phyloP scores from a whole-genome alignment of 805 yeast species.

The Vanderwaltozyma verrucispora region DNA sequence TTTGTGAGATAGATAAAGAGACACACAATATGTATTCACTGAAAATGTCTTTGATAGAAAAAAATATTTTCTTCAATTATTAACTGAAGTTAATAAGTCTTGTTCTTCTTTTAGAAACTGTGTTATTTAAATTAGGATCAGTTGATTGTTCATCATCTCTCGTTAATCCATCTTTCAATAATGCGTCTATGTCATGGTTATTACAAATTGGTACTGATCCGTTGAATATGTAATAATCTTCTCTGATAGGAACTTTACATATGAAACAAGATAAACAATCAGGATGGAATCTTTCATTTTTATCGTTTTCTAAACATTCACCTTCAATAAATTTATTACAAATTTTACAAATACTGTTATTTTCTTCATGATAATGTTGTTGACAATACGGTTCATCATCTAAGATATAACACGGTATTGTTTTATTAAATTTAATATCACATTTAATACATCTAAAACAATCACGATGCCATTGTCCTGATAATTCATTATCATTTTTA shows the following conservation, averaged over 20 bases:
- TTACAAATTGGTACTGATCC: slow-evolving; percentile 21
- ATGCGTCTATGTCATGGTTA: slow-evolving; percentile 22
- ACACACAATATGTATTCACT: too few species aligned
- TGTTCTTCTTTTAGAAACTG: slow-evolving; percentile 25
- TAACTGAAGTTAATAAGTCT: slow-evolving; percentile 19
- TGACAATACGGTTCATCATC: slow-evolving; percentile 78
- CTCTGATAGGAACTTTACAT: slow-evolving; percentile 42
- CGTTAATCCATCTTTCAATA: slow-evolving; percentile 8
- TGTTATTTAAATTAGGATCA: slow-evolving; percentile 6
- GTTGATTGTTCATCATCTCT: background rate
- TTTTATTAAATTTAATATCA: slow-evolving; percentile 43
- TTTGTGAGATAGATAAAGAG: too few species aligned
- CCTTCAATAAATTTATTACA: slow-evolving; percentile 84
- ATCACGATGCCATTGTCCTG: slow-evolving; percentile 89
- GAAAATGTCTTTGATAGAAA: too few species aligned
- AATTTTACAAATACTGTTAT: slow-evolving; percentile 60
- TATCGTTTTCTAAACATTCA: slow-evolving; percentile 71
- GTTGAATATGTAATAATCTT: slow-evolving; percentile 39
- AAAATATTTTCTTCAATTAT: too few species aligned
- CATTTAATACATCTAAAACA: slow-evolving; percentile 77
- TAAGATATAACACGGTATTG: slow-evolving; percentile 62
- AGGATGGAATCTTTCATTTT: slow-evolving; percentile 62
- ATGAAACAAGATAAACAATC: slow-evolving; percentile 58
- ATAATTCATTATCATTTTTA: slow-evolving; percentile 50
- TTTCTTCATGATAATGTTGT: slow-evolving; percentile 60